phyloP scores from a whole-genome alignment of 1,284 basidiomycete species.

The Tremellales sp. region DNA sequence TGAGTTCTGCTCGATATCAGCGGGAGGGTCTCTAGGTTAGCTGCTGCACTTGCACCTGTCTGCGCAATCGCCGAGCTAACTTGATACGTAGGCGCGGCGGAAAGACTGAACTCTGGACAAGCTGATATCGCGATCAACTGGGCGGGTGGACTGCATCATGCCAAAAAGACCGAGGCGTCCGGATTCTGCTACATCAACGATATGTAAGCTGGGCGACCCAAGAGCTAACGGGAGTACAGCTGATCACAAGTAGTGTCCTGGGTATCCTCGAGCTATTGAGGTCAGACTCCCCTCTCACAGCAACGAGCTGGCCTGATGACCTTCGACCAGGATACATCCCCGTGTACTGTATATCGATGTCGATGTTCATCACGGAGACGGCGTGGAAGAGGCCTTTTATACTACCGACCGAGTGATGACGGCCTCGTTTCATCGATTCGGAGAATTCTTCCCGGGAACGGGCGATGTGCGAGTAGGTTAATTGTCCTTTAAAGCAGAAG shows the following conservation, averaged over 20 bases:
- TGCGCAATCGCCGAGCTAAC: background rate
- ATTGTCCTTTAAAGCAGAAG: conserved; percentile 2
- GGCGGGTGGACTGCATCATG: conserved; percentile 96
- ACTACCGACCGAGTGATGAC: conserved; percentile 97
- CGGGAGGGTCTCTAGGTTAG: conserved; percentile 77
- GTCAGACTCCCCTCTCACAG: conserved; percentile 42
- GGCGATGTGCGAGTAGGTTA: conserved; percentile 61
- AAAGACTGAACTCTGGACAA: conserved; percentile 72
- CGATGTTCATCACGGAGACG: conserved; percentile 97
- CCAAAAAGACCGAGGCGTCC: conserved; percentile 93
- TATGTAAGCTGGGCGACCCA: conserved; percentile 37
- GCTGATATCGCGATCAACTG: conserved; percentile 95
- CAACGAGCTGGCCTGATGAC: background rate
- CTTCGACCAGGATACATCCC: conserved; percentile 54
- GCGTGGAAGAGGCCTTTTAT: conserved; percentile 98
- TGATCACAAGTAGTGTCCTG: conserved; percentile 63
- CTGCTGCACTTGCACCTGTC: background rate
- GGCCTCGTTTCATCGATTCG: conserved; percentile 91
- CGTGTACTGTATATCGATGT: conserved; percentile 97
- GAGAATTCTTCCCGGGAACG: conserved; percentile 96
- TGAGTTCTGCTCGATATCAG: conserved; percentile 95
- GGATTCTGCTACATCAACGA: conserved; percentile 99
- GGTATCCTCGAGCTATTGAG: conserved; percentile 83
- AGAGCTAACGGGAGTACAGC: background rate
- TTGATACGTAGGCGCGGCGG: conserved; percentile 63